phyloP scores from a whole-genome alignment of 2,329 filamentous ascomycete species.

The Harringtonia lauricola region DNA sequence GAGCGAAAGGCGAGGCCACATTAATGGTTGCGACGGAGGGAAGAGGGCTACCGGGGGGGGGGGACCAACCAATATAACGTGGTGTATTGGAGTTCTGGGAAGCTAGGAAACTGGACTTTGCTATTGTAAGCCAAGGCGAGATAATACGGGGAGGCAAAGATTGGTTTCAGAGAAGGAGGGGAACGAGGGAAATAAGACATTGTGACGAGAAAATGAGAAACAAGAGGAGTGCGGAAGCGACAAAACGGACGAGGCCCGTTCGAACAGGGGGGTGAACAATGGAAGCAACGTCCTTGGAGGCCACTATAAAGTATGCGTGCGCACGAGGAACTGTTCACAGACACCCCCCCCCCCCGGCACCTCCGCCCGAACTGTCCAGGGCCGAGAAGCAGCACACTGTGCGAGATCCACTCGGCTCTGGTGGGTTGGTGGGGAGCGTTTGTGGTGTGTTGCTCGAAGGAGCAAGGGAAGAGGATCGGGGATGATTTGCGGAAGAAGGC shows the following conservation, averaged over 20 bases:
- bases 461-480: too few species aligned
- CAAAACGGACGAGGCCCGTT: not conserved
- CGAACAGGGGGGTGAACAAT: not conserved
- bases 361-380: conserved; percentile 7
- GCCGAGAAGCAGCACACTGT: conserved; percentile 4
- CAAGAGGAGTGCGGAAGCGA: too few species aligned
- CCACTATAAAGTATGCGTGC: not conserved
- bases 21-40: conserved; percentile 6
- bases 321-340: not conserved
- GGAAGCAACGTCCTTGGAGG: not conserved
- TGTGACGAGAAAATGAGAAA: too few species aligned
- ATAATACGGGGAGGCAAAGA: not conserved
- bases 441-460: not conserved
- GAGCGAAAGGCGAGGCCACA: not conserved
- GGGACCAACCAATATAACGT: conserved; percentile 6
- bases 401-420: not conserved
- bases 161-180: not conserved
- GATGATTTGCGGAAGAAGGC: too few species aligned
- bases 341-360: too few species aligned
- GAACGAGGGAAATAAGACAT: conserved; percentile 2
- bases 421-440: not conserved
- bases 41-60: conserved; percentile 4
- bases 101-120: too few species aligned
- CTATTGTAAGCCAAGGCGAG: too few species aligned
- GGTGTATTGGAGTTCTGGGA: not conserved